A percentile compares a stretch with the other conserved stretches of the same genome.
phyloP scores from a whole-genome alignment of 2,329 filamentous ascomycete genomes.

The Colletotrichum chlorophyti region DNA sequence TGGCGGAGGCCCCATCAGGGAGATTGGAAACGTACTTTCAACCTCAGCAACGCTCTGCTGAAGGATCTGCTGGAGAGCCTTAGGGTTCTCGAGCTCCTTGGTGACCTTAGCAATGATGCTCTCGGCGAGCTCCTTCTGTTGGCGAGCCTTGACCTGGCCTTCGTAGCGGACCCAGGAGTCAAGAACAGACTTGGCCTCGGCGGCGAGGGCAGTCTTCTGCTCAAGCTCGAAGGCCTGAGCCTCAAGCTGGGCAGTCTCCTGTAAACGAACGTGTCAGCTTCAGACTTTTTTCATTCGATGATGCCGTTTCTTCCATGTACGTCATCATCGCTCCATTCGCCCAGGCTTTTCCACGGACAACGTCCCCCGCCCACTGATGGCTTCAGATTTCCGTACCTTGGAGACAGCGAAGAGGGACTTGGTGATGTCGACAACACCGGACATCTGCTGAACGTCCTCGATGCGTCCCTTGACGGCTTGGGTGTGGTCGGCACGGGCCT shows the following conservation, averaged over 20 bases:
- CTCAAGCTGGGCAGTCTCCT: conserved; percentile 98
- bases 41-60: conserved; percentile 96
- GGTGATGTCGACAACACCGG: conserved; percentile 93
- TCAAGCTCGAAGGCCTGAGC: conserved; percentile 96
- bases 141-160: conserved; percentile 96
- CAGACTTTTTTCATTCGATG: background rate
- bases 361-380: background rate
- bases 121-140: conserved; percentile 95
- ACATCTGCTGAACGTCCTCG: conserved; percentile 92
- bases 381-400: conserved; percentile 69
- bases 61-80: conserved; percentile 95
- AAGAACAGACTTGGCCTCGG: conserved; percentile 92
- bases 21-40: conserved; percentile 71
- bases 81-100: conserved; percentile 99
- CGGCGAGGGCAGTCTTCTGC: conserved; percentile 90
- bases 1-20: background rate
- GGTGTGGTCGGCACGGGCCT: conserved; percentile 92
- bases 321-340: background rate
- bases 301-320: background rate
- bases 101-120: conserved; percentile 95
- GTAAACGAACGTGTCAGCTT: conserved; percentile 18
- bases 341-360: background rate
- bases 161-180: conserved; percentile 99
- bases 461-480: conserved; percentile 95
- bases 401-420: conserved; percentile 97